These are phyloP conservation scores for Luffa acutangula DNA, from an alignment of 306 rosid genomes.

Conservation along the genomic window DNA sequence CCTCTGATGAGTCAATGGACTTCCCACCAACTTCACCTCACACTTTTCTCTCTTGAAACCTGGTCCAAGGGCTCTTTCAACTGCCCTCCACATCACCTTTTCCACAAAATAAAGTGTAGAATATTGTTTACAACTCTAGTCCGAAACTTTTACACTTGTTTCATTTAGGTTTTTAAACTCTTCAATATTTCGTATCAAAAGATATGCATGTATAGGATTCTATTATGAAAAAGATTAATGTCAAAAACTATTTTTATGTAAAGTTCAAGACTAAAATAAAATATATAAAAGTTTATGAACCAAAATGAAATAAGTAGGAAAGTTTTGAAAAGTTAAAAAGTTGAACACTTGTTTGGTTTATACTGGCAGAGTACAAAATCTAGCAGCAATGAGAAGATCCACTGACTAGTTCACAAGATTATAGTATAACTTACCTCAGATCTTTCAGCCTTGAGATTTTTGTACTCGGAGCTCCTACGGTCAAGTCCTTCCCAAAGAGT, in stretches of 20 bases:
- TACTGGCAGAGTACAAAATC: background rate
- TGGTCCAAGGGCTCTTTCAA: slow-evolving; percentile 63
- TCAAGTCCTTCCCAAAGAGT: slow-evolving; percentile 85
- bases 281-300: too few relatives aligned
- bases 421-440: slow-evolving; percentile 60
- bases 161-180: background rate
- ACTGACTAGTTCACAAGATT: background rate
- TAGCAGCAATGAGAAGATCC: background rate
- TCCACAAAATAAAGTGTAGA: background rate
- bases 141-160: background rate
- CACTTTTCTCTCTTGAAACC: slow-evolving; percentile 77
- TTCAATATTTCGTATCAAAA: background rate
- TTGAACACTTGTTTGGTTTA: background rate
- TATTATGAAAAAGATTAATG: too few relatives aligned
- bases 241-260: background rate
- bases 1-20: slow-evolving; percentile 76
- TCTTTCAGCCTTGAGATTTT: slow-evolving; percentile 65
- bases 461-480: slow-evolving; percentile 65
- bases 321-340: background rate
- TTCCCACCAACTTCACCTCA: slow-evolving; percentile 75
- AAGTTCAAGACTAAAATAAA: background rate
- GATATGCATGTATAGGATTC: background rate
- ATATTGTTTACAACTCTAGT: background rate
- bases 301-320: background rate
- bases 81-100: slow-evolving; percentile 81